Conservation (phyloP, 345 rosid genomes). For the Hibiscus tridactylites region DNA sequence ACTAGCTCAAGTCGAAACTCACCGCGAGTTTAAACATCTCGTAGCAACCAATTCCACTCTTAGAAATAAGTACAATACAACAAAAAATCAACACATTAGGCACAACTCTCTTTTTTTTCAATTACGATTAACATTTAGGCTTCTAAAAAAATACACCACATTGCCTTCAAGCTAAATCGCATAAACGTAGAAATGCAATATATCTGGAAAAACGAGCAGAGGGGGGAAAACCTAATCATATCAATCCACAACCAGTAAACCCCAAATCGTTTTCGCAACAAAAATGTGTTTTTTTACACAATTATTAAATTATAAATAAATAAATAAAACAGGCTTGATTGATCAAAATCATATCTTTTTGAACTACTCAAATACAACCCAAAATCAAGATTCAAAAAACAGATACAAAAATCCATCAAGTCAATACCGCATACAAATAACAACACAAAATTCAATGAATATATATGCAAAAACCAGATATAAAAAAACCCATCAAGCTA, state of each 20-base stretch:
- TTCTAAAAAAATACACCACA: background rate
- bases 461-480: conserved; percentile 1
- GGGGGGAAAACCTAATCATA: background rate
- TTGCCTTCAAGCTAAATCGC: background rate
- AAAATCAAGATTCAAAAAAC: background rate
- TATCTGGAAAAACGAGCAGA: background rate
- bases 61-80: background rate
- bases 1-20: background rate
- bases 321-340: background rate
- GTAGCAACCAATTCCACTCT: background rate
- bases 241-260: background rate
- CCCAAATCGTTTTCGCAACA: background rate
- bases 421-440: background rate
- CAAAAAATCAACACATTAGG: background rate
- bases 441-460: background rate
- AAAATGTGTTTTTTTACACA: background rate
- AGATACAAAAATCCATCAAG: background rate
- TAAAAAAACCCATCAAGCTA: too few relatives aligned
- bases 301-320: background rate
- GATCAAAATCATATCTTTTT: conserved; percentile 1
- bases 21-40: background rate
- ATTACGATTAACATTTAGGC: background rate
- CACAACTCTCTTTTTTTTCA: background rate
- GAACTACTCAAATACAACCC: background rate
- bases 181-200: background rate